phyloP scores from a whole-genome alignment of 768 basidiomycete species.

The Amanita subjunquillea region DNA sequence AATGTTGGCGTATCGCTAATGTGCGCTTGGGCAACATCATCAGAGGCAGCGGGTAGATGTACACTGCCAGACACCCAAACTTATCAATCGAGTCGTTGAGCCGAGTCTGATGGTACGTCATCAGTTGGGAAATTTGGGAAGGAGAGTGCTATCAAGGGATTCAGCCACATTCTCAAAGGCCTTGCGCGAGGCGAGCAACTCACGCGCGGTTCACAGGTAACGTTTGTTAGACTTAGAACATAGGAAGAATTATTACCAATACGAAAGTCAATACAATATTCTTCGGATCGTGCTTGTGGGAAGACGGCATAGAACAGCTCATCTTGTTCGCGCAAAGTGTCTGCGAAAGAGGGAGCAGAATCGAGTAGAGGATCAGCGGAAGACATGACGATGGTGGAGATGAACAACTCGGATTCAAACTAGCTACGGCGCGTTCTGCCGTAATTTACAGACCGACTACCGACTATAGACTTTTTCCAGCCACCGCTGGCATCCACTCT shows the following conservation, averaged over 20 bases:
- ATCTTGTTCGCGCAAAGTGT: conserved; percentile 26
- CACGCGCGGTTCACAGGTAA: background rate
- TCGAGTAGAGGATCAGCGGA: background rate
- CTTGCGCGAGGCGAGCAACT: background rate
- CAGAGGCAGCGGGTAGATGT: background rate
- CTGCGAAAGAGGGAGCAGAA: conserved; percentile 14
- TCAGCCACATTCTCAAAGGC: background rate
- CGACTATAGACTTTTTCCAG: background rate
- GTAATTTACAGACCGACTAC: background rate
- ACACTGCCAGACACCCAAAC: background rate
- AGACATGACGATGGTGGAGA: background rate
- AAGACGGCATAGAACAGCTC: conserved; percentile 28
- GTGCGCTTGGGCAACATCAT: background rate
- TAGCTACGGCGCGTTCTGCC: conserved; percentile 5
- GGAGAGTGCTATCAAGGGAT: conserved; percentile 1
- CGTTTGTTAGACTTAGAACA: background rate
- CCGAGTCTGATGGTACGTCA: background rate
- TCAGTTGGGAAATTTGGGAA: conserved; percentile 5
- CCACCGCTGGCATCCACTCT: background rate
- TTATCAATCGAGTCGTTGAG: background rate
- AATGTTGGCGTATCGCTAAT: background rate
- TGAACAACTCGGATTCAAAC: conserved; percentile 1
- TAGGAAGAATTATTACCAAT: background rate
- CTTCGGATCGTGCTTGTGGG: conserved; percentile 19
- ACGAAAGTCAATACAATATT: background rate